These are phyloP conservation scores for Linderniella brevidens DNA, from an alignment of 257 asterid genomes.

Conservation along the genomic window DNA sequence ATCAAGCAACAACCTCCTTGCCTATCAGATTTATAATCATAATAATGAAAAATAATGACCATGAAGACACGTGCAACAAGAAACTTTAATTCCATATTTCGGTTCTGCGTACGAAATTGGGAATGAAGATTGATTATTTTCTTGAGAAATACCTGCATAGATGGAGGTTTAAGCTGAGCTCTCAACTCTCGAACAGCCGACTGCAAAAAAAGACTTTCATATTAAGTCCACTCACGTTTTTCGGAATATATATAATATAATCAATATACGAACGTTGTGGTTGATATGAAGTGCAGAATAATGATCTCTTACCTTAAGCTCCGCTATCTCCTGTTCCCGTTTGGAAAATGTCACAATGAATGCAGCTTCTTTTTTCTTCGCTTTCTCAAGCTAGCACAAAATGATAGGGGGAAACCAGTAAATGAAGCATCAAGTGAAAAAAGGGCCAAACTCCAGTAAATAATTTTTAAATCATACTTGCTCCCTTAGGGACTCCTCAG, in stretches of 20 bases:
- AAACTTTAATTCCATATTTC: too few relatives aligned
- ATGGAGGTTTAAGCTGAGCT: slow-evolving; percentile 93
- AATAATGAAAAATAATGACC: not conserved
- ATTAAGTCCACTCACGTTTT: not conserved
- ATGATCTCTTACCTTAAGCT: slow-evolving; percentile 59
- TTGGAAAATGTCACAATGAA: slow-evolving; percentile 95
- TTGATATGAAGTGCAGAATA: slow-evolving; percentile 1
- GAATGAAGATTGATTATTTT: not conserved
- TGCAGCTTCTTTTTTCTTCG: slow-evolving; percentile 94
- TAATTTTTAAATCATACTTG: slow-evolving; percentile 33
- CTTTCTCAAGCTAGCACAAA: slow-evolving; percentile 61
- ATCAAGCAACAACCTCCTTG: slow-evolving; percentile 67
- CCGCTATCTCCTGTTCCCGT: slow-evolving; percentile 99
- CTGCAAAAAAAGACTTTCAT: slow-evolving; percentile 21
- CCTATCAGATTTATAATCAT: slow-evolving; percentile 32
- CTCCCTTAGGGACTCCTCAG: slow-evolving; percentile 85
- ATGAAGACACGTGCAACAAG: too few relatives aligned
- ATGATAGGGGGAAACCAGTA: slow-evolving; percentile 4
- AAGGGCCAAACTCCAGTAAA: too few relatives aligned
- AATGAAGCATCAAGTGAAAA: too few relatives aligned
- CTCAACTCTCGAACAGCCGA: slow-evolving; percentile 88
- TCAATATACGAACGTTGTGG: not conserved
- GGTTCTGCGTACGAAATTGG: too few relatives aligned
- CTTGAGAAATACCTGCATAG: slow-evolving; percentile 62
- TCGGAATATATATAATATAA: not conserved